Conservation (phyloP, 768 basidiomycete species). For the Trametes elegans region DNA sequence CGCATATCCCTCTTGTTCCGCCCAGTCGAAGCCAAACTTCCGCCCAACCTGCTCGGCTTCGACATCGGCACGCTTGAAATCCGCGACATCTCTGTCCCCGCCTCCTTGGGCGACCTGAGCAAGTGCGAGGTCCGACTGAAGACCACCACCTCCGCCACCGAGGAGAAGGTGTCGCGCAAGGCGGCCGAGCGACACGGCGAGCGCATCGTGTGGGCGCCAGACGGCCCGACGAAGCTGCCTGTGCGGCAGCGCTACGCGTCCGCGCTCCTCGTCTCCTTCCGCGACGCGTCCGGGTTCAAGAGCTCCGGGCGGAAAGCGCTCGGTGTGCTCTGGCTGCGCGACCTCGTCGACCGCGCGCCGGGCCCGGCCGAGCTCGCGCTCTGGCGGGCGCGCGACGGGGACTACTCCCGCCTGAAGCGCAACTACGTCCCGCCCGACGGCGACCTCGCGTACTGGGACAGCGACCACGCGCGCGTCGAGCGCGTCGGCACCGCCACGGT, state of each 20-base stretch:
- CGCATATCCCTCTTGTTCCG: slow-evolving; percentile 67
- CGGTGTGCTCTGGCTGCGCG: slow-evolving; percentile 54
- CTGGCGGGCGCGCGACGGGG: slow-evolving; percentile 27
- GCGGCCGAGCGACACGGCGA: slow-evolving; percentile 34
- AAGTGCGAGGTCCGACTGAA: slow-evolving; percentile 42
- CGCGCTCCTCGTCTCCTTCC: slow-evolving; percentile 44
- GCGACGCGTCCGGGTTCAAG: slow-evolving; percentile 35
- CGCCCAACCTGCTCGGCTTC: slow-evolving; percentile 60
- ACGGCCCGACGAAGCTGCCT: slow-evolving; percentile 42
- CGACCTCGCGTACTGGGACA: slow-evolving; percentile 28
- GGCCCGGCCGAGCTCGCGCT: slow-evolving; percentile 45
- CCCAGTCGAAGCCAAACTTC: slow-evolving; percentile 57
- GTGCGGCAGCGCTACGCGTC: slow-evolving; percentile 48
- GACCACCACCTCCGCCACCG: slow-evolving; percentile 39
- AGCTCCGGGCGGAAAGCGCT: slow-evolving; percentile 31
- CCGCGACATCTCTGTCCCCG: slow-evolving; percentile 30
- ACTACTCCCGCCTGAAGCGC: slow-evolving; percentile 31
- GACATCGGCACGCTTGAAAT: slow-evolving; percentile 68
- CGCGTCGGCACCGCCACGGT: slow-evolving; percentile 29
- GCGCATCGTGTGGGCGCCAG: slow-evolving; percentile 30
- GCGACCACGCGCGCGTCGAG: slow-evolving; percentile 26
- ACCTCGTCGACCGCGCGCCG: slow-evolving; percentile 50
- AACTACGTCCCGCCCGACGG: slow-evolving; percentile 33
- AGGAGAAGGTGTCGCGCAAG: slow-evolving; percentile 40
- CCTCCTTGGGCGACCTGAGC: slow-evolving; percentile 33